phyloP scores from a whole-genome alignment of 768 basidiomycete species.

The Dictyophora rubrovolvata region DNA sequence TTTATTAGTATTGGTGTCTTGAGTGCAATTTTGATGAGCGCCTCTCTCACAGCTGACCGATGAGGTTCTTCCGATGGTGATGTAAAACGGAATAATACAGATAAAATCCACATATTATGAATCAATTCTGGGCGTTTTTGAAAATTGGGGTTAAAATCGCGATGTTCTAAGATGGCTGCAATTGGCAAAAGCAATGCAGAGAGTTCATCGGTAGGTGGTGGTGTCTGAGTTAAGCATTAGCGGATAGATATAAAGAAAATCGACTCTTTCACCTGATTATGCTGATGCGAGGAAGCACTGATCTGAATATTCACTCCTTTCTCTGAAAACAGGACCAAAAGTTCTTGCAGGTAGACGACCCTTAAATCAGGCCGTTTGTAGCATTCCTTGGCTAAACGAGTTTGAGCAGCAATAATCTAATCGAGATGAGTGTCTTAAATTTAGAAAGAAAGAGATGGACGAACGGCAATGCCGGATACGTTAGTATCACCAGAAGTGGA shows the following conservation, averaged over 20 bases:
- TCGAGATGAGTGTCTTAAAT: not conserved
- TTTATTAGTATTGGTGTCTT: constrained; percentile 81
- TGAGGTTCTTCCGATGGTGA: constrained; percentile 33
- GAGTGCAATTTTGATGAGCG: constrained; percentile 66
- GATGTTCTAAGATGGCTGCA: constrained; percentile 71
- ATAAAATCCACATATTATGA: constrained; percentile 91
- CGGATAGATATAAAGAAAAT: constrained; percentile 5
- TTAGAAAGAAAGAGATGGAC: not conserved
- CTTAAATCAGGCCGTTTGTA: constrained; percentile 66
- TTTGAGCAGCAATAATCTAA: constrained; percentile 84
- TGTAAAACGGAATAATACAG: constrained; percentile 78
- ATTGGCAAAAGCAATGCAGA: constrained; percentile 85
- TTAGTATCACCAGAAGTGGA: constrained; percentile 84
- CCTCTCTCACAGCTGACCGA: constrained; percentile 40
- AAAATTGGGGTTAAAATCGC: constrained; percentile 52
- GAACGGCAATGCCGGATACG: constrained; percentile 82
- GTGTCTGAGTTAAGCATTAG: constrained; percentile 37
- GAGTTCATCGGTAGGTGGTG: constrained; percentile 79
- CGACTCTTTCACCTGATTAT: constrained; percentile 43
- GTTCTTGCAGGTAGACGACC: constrained; percentile 70
- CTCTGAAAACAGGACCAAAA: constrained; percentile 78
- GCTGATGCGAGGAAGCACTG: constrained; percentile 52
- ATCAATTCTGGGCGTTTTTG: constrained; percentile 50
- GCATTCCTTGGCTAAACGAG: constrained; percentile 75
- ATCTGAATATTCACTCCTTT: constrained; percentile 90